Percentiles rank a stretch among this genome's conserved stretches.
Evolutionary conservation across 352 stramenopile species (phyloP).

Genomic region (Pilasporangium apinafurcum): DNA sequence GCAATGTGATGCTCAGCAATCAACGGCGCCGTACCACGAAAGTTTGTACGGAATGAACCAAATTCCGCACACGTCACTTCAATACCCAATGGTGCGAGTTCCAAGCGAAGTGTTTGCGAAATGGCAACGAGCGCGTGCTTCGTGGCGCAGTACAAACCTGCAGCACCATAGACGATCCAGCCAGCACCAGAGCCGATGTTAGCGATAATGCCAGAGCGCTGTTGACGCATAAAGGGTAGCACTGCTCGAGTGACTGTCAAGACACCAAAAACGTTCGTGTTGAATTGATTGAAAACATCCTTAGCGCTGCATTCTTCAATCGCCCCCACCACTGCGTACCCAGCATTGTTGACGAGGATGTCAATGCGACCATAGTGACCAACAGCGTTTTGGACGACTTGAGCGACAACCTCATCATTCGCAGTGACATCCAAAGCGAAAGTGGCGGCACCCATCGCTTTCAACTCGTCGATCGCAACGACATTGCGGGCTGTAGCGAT

Average conservation of each 20-base stretch:
- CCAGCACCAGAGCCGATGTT: too few species aligned
- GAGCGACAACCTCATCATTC: neutral
- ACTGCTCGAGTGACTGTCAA: neutral
- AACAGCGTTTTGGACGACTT: neutral
- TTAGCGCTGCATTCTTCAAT: neutral
- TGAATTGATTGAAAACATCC: neutral
- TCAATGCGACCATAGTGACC: conserved; percentile 4
- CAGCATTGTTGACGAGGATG: conserved; percentile 4
- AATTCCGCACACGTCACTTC: too few species aligned
- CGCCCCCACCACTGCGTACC: neutral
- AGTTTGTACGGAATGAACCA: too few species aligned
- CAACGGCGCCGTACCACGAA: too few species aligned
- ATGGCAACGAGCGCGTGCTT: too few species aligned
- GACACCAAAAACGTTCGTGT: neutral
- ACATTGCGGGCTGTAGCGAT: conserved; percentile 4
- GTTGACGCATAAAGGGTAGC: neutral
- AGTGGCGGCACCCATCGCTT: neutral
- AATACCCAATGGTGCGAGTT: too few species aligned
- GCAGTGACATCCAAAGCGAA: neutral
- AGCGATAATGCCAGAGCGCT: neutral
- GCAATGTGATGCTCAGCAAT: too few species aligned
- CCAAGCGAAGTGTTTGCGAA: too few species aligned
- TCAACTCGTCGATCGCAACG: conserved; percentile 3
- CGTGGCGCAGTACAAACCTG: too few species aligned
- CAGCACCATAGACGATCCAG: too few species aligned